These are phyloP conservation scores for Botrytis porri DNA, from an alignment of 2,329 filamentous ascomycete genomes.

Conservation along the genomic window DNA sequence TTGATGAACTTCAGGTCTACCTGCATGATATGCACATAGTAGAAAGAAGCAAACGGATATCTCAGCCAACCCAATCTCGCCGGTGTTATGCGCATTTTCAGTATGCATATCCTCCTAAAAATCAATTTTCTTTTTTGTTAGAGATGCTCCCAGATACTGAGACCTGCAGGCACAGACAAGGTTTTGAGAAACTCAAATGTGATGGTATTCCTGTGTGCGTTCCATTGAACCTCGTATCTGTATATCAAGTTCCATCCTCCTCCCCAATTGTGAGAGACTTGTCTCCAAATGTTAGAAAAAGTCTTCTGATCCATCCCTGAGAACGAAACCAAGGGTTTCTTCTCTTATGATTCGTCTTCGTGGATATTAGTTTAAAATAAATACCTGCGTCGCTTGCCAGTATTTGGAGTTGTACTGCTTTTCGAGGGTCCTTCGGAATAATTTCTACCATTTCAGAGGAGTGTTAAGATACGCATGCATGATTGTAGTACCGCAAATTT, in stretches of 20 bases:
- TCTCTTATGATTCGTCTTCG: slow-evolving; percentile 1
- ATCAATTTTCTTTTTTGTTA: slow-evolving; percentile 8
- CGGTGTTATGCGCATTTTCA: not conserved
- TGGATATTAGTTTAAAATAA: not conserved
- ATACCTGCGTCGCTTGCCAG: not conserved
- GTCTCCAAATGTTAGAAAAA: not conserved
- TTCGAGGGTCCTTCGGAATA: slow-evolving; percentile 1
- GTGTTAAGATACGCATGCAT: not conserved
- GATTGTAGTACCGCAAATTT: slow-evolving; percentile 11
- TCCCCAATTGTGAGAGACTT: not conserved
- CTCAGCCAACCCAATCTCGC: slow-evolving; percentile 1
- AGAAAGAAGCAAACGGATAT: slow-evolving; percentile 13
- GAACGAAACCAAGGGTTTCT: not conserved
- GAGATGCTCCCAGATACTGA: not conserved
- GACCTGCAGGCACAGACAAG: slow-evolving; percentile 17
- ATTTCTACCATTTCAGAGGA: not conserved
- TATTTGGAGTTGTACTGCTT: not conserved
- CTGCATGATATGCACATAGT: not conserved
- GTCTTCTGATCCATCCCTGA: slow-evolving; percentile 6
- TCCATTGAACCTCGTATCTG: slow-evolving; percentile 12
- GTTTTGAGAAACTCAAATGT: not conserved
- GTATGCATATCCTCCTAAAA: slow-evolving; percentile 1
- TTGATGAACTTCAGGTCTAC: not conserved
- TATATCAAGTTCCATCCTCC: not conserved
- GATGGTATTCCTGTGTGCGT: slow-evolving; percentile 5